A percentile compares a stretch with the other conserved stretches of the same genome.
phyloP scores from a whole-genome alignment of 2,329 filamentous ascomycete species.

The Grosmannia serpens region DNA sequence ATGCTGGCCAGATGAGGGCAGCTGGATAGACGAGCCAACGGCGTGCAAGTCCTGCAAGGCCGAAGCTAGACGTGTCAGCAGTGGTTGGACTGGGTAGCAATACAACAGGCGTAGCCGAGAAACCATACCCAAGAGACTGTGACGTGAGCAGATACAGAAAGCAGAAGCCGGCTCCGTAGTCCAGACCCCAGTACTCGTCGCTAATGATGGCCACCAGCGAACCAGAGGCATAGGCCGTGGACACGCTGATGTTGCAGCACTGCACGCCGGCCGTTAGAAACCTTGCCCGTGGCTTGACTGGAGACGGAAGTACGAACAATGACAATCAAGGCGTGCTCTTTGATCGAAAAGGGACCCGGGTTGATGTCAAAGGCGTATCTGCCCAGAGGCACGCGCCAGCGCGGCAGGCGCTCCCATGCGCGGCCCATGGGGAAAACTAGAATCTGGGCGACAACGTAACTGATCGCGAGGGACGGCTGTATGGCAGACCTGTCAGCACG shows the following conservation, averaged over 20 bases:
- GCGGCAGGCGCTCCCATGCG: conserved; percentile 40
- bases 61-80: conserved; percentile 23
- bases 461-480: conserved; percentile 41
- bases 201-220: conserved; percentile 8
- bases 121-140: conserved; percentile 34
- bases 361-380: conserved; percentile 33
- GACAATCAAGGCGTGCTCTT: conserved; percentile 47
- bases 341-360: conserved; percentile 45
- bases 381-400: conserved; percentile 28
- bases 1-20: conserved; percentile 39
- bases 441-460: conserved; percentile 44
- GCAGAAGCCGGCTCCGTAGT: conserved; percentile 7
- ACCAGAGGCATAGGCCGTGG: conserved; percentile 4
- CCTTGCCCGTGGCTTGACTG: background rate
- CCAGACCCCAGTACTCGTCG: conserved; percentile 6
- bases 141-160: conserved; percentile 26
- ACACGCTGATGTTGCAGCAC: conserved; percentile 5
- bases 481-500: background rate
- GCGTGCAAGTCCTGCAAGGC: conserved; percentile 37
- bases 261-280: background rate
- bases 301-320: conserved; percentile 19
- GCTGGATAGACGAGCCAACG: conserved; percentile 41
- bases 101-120: background rate
- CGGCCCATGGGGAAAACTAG: conserved; percentile 45
- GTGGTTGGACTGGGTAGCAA: background rate